These are phyloP conservation scores for Megacollybia marginata DNA, from an alignment of 768 basidiomycete genomes.

Conservation along the genomic window DNA sequence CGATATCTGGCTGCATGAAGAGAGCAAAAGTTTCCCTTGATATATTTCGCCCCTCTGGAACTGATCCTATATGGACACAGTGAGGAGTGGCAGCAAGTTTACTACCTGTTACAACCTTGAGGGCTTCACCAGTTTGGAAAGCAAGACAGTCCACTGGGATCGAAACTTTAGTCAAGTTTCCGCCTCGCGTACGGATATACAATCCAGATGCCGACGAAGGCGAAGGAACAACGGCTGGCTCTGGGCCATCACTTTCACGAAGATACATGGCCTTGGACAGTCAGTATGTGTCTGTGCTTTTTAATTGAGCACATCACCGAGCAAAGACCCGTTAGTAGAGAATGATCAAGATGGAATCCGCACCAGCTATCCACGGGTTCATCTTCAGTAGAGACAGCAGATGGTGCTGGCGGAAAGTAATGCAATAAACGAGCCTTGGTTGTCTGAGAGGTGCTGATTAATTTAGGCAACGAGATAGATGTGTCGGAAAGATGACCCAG, in stretches of 20 bases:
- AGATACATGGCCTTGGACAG: constrained; percentile 74
- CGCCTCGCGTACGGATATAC: constrained; percentile 84
- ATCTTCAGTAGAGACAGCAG: constrained; percentile 34
- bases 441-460: constrained; percentile 74
- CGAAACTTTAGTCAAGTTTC: constrained; percentile 70
- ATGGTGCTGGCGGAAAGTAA: constrained; percentile 74
- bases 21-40: constrained; percentile 85
- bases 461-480: constrained; percentile 56
- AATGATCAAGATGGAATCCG: constrained; percentile 93
- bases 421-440: constrained; percentile 93
- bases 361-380: constrained; percentile 85
- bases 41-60: constrained; percentile 37
- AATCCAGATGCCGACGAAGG: constrained; percentile 79
- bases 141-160: constrained; percentile 85
- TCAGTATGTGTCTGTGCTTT: neutral
- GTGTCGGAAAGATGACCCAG: constrained; percentile 59
- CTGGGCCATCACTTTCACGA: constrained; percentile 31
- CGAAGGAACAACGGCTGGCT: constrained; percentile 45
- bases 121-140: constrained; percentile 96
- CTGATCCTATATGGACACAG: constrained; percentile 73
- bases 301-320: constrained; percentile 35
- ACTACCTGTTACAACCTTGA: constrained; percentile 80
- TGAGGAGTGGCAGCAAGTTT: constrained; percentile 89
- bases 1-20: constrained; percentile 84
- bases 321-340: constrained; percentile 86